phyloP scores from a whole-genome alignment of 2,329 filamentous ascomycete species.

The Didymella sp. region DNA sequence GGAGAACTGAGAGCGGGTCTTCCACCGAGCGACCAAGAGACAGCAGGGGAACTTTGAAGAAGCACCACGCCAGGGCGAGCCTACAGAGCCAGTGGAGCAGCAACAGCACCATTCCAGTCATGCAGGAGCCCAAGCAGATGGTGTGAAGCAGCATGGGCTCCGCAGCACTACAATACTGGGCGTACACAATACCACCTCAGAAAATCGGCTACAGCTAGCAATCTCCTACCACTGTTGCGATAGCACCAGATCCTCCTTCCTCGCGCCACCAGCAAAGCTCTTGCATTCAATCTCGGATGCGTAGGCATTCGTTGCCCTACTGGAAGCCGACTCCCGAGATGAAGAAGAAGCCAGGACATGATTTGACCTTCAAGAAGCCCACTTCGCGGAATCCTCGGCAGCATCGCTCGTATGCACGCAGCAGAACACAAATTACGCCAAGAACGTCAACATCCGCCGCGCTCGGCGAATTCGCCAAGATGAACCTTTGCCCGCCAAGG shows the following conservation, averaged over 20 bases:
- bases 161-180: background rate
- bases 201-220: background rate
- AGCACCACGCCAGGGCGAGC: conserved; percentile 15
- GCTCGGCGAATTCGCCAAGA: background rate
- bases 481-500: background rate
- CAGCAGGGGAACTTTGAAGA: conserved; percentile 14
- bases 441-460: background rate
- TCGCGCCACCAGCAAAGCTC: background rate
- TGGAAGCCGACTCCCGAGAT: background rate
- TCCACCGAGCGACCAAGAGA: conserved; percentile 16
- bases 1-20: conserved; percentile 26
- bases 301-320: background rate
- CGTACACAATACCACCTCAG: background rate
- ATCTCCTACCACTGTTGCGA: background rate
- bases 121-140: conserved; percentile 35
- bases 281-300: background rate
- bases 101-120: conserved; percentile 18
- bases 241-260: background rate
- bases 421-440: background rate
- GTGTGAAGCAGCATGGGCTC: conserved; percentile 17
- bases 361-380: background rate
- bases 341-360: background rate
- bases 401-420: background rate
- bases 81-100: conserved; percentile 28
- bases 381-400: background rate